Base-by-base conservation (phyloP, 805 yeast species). In the Candida michaelii region DNA sequence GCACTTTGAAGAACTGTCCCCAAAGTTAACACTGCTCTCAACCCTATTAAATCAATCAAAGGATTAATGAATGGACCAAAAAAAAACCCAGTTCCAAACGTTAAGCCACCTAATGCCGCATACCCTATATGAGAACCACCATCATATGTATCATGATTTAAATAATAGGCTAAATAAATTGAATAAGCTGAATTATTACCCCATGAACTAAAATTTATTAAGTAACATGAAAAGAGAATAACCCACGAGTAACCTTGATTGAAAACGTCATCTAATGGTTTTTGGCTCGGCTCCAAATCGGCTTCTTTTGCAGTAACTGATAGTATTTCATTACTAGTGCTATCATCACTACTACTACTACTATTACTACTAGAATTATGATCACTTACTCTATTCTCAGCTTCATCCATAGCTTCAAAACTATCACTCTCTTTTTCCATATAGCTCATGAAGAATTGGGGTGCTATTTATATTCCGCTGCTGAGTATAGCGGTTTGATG, bases 221-320 rank as follows among this genome's bases (percentile, higher is more conserved):
- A 36, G 17, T 70, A 62, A 3, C 77, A 72, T 12, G 80, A 77
- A 7, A 74, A 44, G 7, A 76, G 73, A 16, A 81, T 68, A 0
- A 82, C 77, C 83, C 87, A 80, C 1, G 85, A 87, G 43, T 76
- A 74, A 2, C 88, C 88, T 31, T 80, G 83, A 57, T 84, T 89
- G 15, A 17, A 42, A 3, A 37, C 33, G 16, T 1, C 74, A 73
- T 41, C 60, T 47, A 0, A 76, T 76, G 7, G 67, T 15, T 21
- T 19, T 32, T 17, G 5, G 7, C 23, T 25, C 13, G 29, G 29
- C 11, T 25, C 29, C 12, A 25, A 4, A 9, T 25, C 29, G 29
- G 29, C 12, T 25, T 25, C 29, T n/a, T 25, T 25, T 7, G 29
- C 29, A 7, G 29, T 11, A 12, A 25, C 29, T 25, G 29, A 25